phyloP scores from a whole-genome alignment of 2,329 filamentous ascomycete species.

The Xylariaceae sp. region DNA sequence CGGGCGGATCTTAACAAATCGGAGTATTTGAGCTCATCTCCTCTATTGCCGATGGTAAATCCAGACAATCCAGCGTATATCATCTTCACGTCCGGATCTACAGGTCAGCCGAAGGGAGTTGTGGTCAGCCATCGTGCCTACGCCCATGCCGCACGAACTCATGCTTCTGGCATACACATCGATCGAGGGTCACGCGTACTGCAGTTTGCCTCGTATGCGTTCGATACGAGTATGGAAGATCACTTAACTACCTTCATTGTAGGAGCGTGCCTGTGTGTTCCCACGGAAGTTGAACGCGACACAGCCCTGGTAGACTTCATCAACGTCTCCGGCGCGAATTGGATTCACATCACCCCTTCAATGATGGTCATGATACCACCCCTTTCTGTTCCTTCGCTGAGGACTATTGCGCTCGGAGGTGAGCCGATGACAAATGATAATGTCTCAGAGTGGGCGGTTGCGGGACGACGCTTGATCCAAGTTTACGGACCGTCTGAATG shows the following conservation, averaged over 20 bases:
- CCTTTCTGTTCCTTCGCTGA: too few relatives aligned
- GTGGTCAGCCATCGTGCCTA: constrained; percentile 4
- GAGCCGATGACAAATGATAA: too few relatives aligned
- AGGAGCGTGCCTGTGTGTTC: constrained; percentile 6
- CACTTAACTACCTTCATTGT: constrained; percentile 2
- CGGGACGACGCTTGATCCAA: too few relatives aligned
- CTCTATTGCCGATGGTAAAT: neutral
- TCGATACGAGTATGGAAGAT: constrained; percentile 7
- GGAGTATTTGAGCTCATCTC: neutral
- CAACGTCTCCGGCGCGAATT: too few relatives aligned
- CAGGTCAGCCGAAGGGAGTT: constrained; percentile 6
- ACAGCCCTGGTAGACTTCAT: too few relatives aligned
- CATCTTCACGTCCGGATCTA: constrained; percentile 9
- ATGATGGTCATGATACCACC: too few relatives aligned
- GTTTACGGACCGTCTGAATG: too few relatives aligned
- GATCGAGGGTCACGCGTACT: constrained; percentile 1
- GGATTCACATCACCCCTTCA: too few relatives aligned
- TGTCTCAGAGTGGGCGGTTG: too few relatives aligned
- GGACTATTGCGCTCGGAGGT: too few relatives aligned
- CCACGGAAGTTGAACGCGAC: constrained; percentile 5
- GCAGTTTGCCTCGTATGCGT: constrained; percentile 9
- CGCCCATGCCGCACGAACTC: constrained; percentile 1
- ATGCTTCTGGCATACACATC: constrained; percentile 5
- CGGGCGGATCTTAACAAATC: neutral
- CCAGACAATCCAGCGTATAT: constrained; percentile 2